Evolutionary conservation across 352 stramenopile genomes (phyloP).

Genomic region (Phytopythium ostracodes): DNA sequence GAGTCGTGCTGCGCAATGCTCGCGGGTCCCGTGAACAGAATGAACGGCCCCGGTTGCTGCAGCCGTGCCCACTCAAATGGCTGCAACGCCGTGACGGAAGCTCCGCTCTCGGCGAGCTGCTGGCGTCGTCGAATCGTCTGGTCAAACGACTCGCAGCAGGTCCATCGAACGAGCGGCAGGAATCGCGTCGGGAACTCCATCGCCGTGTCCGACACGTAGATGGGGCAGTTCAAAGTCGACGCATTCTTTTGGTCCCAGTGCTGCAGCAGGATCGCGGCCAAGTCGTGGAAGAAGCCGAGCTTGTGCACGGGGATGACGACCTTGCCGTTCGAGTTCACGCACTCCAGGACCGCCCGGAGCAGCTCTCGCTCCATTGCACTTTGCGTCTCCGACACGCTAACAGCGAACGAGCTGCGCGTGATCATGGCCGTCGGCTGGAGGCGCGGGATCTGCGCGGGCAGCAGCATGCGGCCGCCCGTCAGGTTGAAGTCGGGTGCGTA

Average conservation of each 20-base stretch:
- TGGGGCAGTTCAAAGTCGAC: constrained; percentile 33
- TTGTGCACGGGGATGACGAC: constrained; percentile 80
- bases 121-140: constrained; percentile 3
- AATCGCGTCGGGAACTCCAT: constrained; percentile 62
- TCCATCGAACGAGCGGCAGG: constrained; percentile 52
- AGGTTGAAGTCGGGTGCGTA: constrained; percentile 83
- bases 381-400: constrained; percentile 80
- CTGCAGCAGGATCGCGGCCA: constrained; percentile 62
- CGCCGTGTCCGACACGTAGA: constrained; percentile 59
- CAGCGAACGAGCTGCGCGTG: constrained; percentile 69
- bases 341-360: constrained; percentile 74
- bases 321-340: constrained; percentile 69
- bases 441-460: constrained; percentile 64
- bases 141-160: constrained; percentile 49
- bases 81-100: constrained; percentile 15
- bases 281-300: constrained; percentile 78
- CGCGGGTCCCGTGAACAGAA: constrained; percentile 76
- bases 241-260: constrained; percentile 53
- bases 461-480: constrained; percentile 59
- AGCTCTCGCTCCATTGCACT: constrained; percentile 80
- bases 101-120: background rate
- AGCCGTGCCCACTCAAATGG: constrained; percentile 72
- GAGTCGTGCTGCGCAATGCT: constrained; percentile 76
- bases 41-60: constrained; percentile 59
- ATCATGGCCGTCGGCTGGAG: constrained; percentile 57